phyloP scores from a whole-genome alignment of 495 filamentous ascomycete genomes.

The Neurospora tetraspora region DNA sequence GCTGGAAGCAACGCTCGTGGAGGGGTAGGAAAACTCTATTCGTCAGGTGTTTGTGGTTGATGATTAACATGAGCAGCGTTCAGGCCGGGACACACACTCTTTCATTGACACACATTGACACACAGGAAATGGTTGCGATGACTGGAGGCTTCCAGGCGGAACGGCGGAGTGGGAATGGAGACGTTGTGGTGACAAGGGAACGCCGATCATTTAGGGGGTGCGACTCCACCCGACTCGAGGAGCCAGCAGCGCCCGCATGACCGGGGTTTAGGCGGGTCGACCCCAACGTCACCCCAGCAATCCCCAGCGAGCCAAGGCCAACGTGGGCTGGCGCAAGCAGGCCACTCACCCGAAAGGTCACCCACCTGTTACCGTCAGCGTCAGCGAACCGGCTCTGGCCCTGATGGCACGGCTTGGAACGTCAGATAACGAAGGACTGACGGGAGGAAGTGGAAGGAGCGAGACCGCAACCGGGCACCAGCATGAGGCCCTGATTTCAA shows the following conservation, averaged over 20 bases:
- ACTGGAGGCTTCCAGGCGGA: conserved; percentile 1
- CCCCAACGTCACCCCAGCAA: not conserved
- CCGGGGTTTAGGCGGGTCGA: not conserved
- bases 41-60: conserved; percentile 16
- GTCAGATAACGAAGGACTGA: conserved; percentile 36
- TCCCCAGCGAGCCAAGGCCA: not conserved
- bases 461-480: not conserved
- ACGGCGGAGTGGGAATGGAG: not conserved
- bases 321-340: not conserved
- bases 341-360: not conserved
- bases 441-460: conserved; percentile 15
- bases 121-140: not conserved
- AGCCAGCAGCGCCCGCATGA: not conserved
- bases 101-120: not conserved
- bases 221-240: not conserved
- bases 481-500: not conserved
- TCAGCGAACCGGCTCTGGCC: not conserved
- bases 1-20: conserved; percentile 28
- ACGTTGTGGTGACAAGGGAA: conserved; percentile 3
- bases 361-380: not conserved
- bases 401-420: not conserved
- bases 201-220: conserved; percentile 10
- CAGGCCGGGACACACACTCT: not conserved
- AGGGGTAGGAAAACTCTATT: conserved; percentile 29
- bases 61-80: not conserved